Evolutionary conservation across 164 flowering plant genomes (phyloP).

Genomic region (Vitis vinifera): DNA sequence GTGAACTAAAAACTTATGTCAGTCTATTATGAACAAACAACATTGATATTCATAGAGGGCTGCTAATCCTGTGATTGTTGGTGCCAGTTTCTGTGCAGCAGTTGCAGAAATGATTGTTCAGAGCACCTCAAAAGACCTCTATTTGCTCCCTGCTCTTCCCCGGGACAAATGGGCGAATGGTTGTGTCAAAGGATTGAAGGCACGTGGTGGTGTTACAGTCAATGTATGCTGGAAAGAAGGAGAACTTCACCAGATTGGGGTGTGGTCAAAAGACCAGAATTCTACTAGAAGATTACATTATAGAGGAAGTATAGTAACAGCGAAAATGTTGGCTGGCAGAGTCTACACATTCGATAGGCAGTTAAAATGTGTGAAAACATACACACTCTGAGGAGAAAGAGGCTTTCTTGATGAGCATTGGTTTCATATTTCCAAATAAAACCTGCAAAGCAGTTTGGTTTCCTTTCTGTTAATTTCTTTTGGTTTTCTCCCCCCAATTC

Average conservation of each 20-base stretch:
- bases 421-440: neutral
- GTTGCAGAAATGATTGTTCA: conserved; percentile 94
- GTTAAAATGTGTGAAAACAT: conserved; percentile 45
- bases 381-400: conserved; percentile 16
- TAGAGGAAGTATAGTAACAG: conserved; percentile 40
- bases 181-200: conserved; percentile 79
- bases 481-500: too few relatives aligned
- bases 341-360: conserved; percentile 54
- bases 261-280: conserved; percentile 48
- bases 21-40: too few relatives aligned
- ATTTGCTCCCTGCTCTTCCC: conserved; percentile 91
- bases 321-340: conserved; percentile 33
- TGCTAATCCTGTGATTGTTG: conserved; percentile 7
- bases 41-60: neutral
- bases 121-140: conserved; percentile 75
- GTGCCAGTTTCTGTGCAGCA: conserved; percentile 69
- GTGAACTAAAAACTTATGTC: too few relatives aligned
- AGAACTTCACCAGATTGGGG: conserved; percentile 69
- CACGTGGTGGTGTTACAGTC: conserved; percentile 80
- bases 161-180: conserved; percentile 80
- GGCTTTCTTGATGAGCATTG: conserved; percentile 3
- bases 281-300: conserved; percentile 46
- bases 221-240: conserved; percentile 83
- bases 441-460: neutral
- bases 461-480: neutral